Evolutionary conservation across 2,329 filamentous ascomycete genomes (phyloP).

Genomic region (Apiospora rasikravindrae): DNA sequence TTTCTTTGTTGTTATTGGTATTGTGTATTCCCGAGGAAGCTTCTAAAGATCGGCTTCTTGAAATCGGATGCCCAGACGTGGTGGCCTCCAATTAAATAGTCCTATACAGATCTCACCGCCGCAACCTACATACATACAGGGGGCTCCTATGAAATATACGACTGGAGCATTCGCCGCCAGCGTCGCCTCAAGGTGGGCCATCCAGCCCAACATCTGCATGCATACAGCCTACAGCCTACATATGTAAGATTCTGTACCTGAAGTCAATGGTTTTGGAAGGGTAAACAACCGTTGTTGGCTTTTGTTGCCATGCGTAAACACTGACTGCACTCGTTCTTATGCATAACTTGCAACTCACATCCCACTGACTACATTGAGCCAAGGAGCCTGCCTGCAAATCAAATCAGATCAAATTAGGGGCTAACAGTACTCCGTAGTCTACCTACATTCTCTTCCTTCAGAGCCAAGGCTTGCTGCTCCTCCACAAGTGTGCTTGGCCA

Average conservation of each 20-base stretch:
- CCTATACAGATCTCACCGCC: not conserved
- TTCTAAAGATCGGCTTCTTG: not conserved
- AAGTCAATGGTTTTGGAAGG: not conserved
- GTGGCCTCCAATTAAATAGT: not conserved
- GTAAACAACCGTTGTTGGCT: not conserved
- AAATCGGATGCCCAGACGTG: not conserved
- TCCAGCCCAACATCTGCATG: not conserved
- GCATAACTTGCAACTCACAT: not conserved
- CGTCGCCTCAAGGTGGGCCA: not conserved
- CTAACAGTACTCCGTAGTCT: not conserved
- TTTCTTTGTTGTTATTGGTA: not conserved
- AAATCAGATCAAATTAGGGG: not conserved
- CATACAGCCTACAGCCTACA: conserved; percentile 3
- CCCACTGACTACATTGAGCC: not conserved
- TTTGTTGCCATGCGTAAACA: not conserved
- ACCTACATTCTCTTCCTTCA: not conserved
- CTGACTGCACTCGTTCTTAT: not conserved
- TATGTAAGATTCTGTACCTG: conserved; percentile 11
- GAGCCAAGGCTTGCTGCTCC: not conserved
- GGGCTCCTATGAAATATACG: not conserved
- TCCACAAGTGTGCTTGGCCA: not conserved
- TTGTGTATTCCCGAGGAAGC: not conserved
- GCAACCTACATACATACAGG: not conserved
- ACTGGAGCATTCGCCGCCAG: not conserved
- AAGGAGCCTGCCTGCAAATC: not conserved